phyloP scores from a whole-genome alignment of 345 rosid genomes.

The Citrus sp. region DNA sequence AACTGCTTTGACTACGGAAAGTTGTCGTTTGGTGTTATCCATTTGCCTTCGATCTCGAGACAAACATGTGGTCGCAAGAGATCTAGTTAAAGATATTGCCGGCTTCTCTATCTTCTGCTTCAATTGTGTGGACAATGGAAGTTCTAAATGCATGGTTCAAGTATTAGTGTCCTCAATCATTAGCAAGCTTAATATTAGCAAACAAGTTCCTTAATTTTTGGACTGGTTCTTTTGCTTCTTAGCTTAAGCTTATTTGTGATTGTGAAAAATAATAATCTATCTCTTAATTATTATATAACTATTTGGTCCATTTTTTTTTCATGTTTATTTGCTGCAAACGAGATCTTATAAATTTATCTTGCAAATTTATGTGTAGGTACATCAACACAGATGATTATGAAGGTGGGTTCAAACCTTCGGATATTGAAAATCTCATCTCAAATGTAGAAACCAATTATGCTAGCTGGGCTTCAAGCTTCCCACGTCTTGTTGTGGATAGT shows the following conservation, averaged over 20 bases:
- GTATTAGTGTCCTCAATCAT: neutral
- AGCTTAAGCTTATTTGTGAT: neutral
- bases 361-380: conserved; percentile 33
- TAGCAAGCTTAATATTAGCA: neutral
- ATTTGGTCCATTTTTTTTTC: neutral
- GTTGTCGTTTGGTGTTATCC: neutral
- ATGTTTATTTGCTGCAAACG: too few relatives aligned
- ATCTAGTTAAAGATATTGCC: neutral
- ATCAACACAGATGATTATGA: conserved; percentile 49
- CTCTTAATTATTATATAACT: neutral
- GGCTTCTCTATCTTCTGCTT: neutral
- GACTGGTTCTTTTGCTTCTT: neutral
- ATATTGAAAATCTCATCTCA: conserved; percentile 38
- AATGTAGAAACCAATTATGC: conserved; percentile 46
- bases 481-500: conserved; percentile 38
- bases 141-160: neutral
- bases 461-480: conserved; percentile 46
- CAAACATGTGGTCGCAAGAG: conserved; percentile 15
- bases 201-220: neutral
- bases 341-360: neutral
- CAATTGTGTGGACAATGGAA: neutral
- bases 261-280: neutral
- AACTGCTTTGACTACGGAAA: neutral
- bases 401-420: conserved; percentile 53
- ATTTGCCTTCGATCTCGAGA: neutral